phyloP scores from a whole-genome alignment of 1,139 yeast genomes.

The Yamadazyma friedrichii region DNA sequence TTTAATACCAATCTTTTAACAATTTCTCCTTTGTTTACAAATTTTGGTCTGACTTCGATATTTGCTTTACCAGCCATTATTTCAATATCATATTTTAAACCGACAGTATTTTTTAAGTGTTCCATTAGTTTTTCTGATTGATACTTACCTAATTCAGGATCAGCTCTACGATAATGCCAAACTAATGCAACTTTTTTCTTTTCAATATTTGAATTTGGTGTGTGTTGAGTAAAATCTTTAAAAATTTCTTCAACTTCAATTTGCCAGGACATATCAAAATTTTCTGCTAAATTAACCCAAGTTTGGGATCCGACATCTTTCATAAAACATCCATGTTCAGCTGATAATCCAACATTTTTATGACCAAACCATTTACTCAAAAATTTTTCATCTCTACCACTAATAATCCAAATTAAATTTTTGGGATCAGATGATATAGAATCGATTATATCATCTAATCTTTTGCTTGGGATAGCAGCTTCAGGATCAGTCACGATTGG shows the following conservation, averaged over 20 bases:
- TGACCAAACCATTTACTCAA: constrained; percentile 86
- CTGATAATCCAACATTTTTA: constrained; percentile 74
- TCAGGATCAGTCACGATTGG: constrained; percentile 96
- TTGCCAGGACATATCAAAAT: constrained; percentile 95
- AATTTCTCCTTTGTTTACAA: constrained; percentile 95
- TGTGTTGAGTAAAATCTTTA: constrained; percentile 72
- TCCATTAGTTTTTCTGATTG: constrained; percentile 77
- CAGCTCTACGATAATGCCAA: constrained; percentile 96
- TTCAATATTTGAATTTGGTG: constrained; percentile 89
- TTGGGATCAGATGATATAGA: constrained; percentile 69
- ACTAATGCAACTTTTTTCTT: constrained; percentile 90
- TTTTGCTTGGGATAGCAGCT: constrained; percentile 93
- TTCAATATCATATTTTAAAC: constrained; percentile 75
- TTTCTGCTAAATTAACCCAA: constrained; percentile 85
- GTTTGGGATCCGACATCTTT: constrained; percentile 57
- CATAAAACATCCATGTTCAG: constrained; percentile 97
- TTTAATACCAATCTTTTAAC: constrained; percentile 73
- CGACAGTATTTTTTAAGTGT: constrained; percentile 60
- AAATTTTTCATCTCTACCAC: constrained; percentile 92
- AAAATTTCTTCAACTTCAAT: constrained; percentile 71
- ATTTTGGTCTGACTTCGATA: constrained; percentile 90
- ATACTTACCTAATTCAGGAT: constrained; percentile 85
- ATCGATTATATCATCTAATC: constrained; percentile 59
- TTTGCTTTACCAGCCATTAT: constrained; percentile 95
- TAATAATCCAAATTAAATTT: constrained; percentile 91